These are phyloP conservation scores for Capillidium heterosporum DNA, from an alignment of 371 early-diverging fungal genomes.

Conservation along the genomic window DNA sequence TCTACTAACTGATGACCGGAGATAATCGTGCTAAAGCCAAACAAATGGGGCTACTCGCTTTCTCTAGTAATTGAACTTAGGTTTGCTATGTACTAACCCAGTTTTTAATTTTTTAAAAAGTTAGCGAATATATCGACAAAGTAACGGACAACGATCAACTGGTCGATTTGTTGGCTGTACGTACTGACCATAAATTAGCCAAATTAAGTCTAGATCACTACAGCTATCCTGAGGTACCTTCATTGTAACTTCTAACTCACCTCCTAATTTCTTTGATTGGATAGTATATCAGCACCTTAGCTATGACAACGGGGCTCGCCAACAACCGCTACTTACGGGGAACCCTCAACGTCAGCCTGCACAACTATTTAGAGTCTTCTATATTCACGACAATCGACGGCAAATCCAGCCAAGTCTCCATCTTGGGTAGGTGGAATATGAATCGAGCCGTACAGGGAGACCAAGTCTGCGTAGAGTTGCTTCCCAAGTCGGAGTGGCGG, in stretches of 20 bases:
- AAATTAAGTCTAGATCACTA: too few relatives aligned
- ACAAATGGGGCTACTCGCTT: conserved; percentile 34
- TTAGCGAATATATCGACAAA: conserved; percentile 25
- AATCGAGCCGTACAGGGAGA: conserved; percentile 90
- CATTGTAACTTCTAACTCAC: conserved; percentile 6
- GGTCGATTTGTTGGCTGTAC: conserved; percentile 67
- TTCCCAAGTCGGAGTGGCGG: conserved; percentile 74
- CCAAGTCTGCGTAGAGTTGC: conserved; percentile 61
- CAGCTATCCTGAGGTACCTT: too few relatives aligned
- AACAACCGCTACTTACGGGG: conserved; percentile 64
- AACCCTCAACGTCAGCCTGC: conserved; percentile 52
- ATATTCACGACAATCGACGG: conserved; percentile 58
- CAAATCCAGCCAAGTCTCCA: conserved; percentile 43
- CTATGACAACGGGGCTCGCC: conserved; percentile 71
- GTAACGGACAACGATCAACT: conserved; percentile 52
- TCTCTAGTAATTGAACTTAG: conserved; percentile 36
- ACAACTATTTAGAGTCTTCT: conserved; percentile 78
- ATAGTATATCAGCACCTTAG: conserved; percentile 46
- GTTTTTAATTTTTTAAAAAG: conserved; percentile 9
- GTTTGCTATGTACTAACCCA: background rate
- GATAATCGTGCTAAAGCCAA: conserved; percentile 60
- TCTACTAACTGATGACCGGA: conserved; percentile 73
- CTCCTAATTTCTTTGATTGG: conserved; percentile 9
- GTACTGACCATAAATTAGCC: conserved; percentile 11
- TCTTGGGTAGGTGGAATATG: conserved; percentile 64